Evolutionary conservation across 805 yeast genomes (phyloP).

Genomic region (Wickerhamiella siamensis): DNA sequence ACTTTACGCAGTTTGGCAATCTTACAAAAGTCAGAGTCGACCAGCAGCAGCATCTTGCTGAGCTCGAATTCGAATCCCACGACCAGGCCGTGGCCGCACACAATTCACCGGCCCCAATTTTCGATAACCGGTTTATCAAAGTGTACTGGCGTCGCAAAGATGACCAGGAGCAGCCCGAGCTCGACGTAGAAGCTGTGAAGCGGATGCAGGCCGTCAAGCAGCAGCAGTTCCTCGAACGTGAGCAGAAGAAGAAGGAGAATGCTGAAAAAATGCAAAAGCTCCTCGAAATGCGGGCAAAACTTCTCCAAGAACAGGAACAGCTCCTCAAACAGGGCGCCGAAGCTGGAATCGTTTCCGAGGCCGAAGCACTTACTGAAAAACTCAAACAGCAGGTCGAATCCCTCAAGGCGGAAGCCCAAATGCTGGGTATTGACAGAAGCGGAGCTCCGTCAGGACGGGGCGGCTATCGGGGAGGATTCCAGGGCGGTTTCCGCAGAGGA

Average conservation of each 20-base stretch:
- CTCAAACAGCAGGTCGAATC: constrained; percentile 24
- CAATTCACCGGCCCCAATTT: constrained; percentile 31
- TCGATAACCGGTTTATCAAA: constrained; percentile 36
- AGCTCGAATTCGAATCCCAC: constrained; percentile 27
- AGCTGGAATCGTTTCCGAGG: constrained; percentile 13
- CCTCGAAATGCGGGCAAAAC: constrained; percentile 25
- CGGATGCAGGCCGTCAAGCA: constrained; percentile 30
- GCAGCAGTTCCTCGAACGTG: constrained; percentile 29
- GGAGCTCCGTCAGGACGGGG: constrained; percentile 3
- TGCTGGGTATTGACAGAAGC: constrained; percentile 18
- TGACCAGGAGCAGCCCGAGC: constrained; percentile 13
- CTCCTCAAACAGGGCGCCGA: constrained; percentile 23
- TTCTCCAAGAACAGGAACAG: constrained; percentile 26
- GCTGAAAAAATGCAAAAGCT: constrained; percentile 24
- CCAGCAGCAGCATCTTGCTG: constrained; percentile 23
- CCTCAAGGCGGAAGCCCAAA: constrained; percentile 24
- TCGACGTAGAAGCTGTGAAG: constrained; percentile 29
- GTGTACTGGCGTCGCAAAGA: constrained; percentile 28
- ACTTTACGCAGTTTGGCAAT: constrained; percentile 32
- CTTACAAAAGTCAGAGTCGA: constrained; percentile 23
- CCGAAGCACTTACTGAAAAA: constrained; percentile 17
- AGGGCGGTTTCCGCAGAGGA: constrained; percentile 1
- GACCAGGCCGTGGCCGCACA: constrained; percentile 32
- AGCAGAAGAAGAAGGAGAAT: constrained; percentile 24
- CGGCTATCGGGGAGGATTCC: constrained; percentile 6